Conservation (phyloP, 2,329 filamentous ascomycete genomes). For the Rhinocladiella similis region DNA sequence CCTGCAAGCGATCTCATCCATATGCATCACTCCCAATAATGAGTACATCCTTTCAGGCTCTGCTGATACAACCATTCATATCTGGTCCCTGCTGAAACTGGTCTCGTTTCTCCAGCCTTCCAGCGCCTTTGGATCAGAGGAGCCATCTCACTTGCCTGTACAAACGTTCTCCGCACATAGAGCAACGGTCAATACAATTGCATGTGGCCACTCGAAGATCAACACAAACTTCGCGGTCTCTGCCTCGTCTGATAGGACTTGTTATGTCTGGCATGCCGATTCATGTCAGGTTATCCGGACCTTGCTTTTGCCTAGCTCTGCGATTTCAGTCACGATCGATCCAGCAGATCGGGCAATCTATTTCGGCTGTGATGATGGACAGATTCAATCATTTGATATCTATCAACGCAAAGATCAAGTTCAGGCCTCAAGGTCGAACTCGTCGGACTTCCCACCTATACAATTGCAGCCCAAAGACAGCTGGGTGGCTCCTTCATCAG, state of each 20-base stretch:
- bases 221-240: conserved; percentile 82
- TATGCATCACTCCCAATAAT: conserved; percentile 68
- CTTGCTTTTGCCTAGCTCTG: conserved; percentile 72
- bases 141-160: conserved; percentile 62
- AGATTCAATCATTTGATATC: conserved; percentile 77
- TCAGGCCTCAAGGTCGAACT: conserved; percentile 14
- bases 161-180: conserved; percentile 73
- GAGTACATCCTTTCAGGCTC: conserved; percentile 50
- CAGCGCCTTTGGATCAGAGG: conserved; percentile 48
- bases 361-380: conserved; percentile 76
- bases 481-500: conserved; percentile 57
- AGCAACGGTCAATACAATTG: conserved; percentile 50
- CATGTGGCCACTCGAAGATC: conserved; percentile 65
- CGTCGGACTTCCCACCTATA: conserved; percentile 39
- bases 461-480: conserved; percentile 42
- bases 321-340: conserved; percentile 74
- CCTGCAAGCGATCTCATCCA: conserved; percentile 63
- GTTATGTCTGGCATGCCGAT: conserved; percentile 89
- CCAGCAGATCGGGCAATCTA: conserved; percentile 82
- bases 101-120: conserved; percentile 59
- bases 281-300: conserved; percentile 76
- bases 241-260: conserved; percentile 80
- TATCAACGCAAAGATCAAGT: conserved; percentile 38
- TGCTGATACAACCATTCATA: conserved; percentile 80
- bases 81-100: conserved; percentile 81